Conservation (phyloP, 805 yeast genomes). For the Ascoidea rubescens region DNA sequence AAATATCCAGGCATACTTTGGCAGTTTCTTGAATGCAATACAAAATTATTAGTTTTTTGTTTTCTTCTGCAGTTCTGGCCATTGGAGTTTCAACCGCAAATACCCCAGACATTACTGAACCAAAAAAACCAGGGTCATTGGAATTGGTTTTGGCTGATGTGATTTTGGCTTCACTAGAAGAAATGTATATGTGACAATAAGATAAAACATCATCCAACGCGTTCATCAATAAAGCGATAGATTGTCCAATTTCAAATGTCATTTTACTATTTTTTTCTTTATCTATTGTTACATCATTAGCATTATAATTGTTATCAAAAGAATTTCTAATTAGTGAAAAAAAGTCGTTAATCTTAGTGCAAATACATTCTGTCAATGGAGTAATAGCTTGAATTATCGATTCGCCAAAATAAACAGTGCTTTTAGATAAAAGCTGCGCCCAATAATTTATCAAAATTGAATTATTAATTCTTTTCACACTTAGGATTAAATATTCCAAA, state of each 20-base stretch:
- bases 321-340: constrained; percentile 18
- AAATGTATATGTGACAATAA: constrained; percentile 8
- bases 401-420: constrained; percentile 35
- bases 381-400: constrained; percentile 42
- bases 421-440: constrained; percentile 35
- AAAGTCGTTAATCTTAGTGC: constrained; percentile 22
- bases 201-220: constrained; percentile 56
- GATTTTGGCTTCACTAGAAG: constrained; percentile 12
- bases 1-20: constrained; percentile 40
- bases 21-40: constrained; percentile 51
- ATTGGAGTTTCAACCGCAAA: constrained; percentile 58
- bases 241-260: constrained; percentile 26
- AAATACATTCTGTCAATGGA: constrained; percentile 37
- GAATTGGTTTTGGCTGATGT: constrained; percentile 5
- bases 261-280: constrained; percentile 9
- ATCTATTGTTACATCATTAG: constrained; percentile 11
- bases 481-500: constrained; percentile 33
- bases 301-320: constrained; percentile 7
- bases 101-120: constrained; percentile 64
- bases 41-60: constrained; percentile 41
- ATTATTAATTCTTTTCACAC: constrained; percentile 30
- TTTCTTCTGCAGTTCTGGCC: constrained; percentile 31
- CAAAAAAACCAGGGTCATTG: constrained; percentile 19
- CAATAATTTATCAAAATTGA: constrained; percentile 30
- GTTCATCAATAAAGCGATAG: constrained; percentile 29